Base-by-base conservation (phyloP, 345 rosid genomes). In the Ceriops decandra region DNA sequence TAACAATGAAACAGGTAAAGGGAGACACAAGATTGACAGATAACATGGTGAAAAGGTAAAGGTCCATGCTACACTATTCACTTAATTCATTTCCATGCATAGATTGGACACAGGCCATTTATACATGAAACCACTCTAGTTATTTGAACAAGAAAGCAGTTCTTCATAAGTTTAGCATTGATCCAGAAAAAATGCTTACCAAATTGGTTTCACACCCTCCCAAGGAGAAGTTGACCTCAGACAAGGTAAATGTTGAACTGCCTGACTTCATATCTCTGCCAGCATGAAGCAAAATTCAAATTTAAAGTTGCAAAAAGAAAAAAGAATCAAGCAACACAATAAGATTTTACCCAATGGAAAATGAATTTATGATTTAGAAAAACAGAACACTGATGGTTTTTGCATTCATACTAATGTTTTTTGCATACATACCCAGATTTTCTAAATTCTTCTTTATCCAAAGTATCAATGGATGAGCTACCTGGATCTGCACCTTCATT, bases 181-280 rank as follows among this genome's bases (percentile, higher is more conserved):
- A 64, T 60, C 61, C 49, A 5, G 49, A 47, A 38, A 57, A 71
- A 76, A 53, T 52, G 82, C 95, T 83, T 64, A 95, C 99, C 90
- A 83, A 59, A 65, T 73, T 81, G 67, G 80, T 80, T 80, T 85
- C 87, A 78, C 82, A 81, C 56, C 96, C 91, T 73, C 76, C 91
- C 61, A 95, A 72, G 7, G 82, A 74, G 65, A 87, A 64, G 72
- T 88, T 85, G 60, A 79, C 84, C 77, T 91, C 90, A 58, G 98
- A 88, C 71, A 83, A 85, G 76, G 78, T 78, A 83, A 87, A 85
- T 60, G 82, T 69, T 66, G 91, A 82, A 63, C 59, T 47, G 24
- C 77, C 82, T 32, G 83, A 77, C 72, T 73, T 74, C 57, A 70
- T 62, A 66, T 74, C 87, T 86, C 99, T 92, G 86, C 71, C 74